A percentile compares a stretch with the other conserved stretches of the same genome.
Conservation (phyloP, 306 rosid species). For the Cyamopsis tetragonoloba region DNA sequence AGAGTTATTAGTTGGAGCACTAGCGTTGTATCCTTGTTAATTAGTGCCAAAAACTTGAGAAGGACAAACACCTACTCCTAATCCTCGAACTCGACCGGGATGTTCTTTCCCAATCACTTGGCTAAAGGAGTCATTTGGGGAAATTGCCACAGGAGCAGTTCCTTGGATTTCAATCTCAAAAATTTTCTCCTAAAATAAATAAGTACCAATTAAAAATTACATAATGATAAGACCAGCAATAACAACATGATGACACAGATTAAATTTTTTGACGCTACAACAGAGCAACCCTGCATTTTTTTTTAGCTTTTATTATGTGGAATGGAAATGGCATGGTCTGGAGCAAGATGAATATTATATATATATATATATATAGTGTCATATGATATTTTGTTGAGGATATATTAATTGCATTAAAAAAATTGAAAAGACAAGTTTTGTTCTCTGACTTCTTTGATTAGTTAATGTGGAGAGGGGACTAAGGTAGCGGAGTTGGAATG, state of each 20-base stretch:
- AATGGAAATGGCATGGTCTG: neutral
- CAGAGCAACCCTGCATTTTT: conserved; percentile 38
- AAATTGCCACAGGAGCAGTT: no score
- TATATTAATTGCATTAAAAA: neutral
- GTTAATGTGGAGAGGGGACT: neutral
- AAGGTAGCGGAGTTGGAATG: conserved; percentile 24
- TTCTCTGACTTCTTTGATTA: conserved; percentile 5
- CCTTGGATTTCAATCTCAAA: no score
- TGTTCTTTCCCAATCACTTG: no score
- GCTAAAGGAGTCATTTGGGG: no score
- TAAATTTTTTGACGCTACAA: conserved; percentile 29
- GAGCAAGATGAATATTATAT: neutral
- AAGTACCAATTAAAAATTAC: no score
- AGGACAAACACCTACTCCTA: no score
- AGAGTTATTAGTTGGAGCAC: no score
- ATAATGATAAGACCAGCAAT: conserved; percentile 40
- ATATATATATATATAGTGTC: conserved; percentile 4
- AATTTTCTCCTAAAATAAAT: no score
- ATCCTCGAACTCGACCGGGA: no score
- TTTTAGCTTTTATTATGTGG: neutral
- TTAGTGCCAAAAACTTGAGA: no score
- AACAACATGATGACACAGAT: conserved; percentile 36
- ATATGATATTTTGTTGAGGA: no score
- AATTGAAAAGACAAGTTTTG: neutral
- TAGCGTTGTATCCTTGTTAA: no score